Percentiles rank a stretch among this genome's conserved stretches.
phyloP scores from a whole-genome alignment of 2,329 filamentous ascomycete genomes.

The Neocatenulostroma microsporum region DNA sequence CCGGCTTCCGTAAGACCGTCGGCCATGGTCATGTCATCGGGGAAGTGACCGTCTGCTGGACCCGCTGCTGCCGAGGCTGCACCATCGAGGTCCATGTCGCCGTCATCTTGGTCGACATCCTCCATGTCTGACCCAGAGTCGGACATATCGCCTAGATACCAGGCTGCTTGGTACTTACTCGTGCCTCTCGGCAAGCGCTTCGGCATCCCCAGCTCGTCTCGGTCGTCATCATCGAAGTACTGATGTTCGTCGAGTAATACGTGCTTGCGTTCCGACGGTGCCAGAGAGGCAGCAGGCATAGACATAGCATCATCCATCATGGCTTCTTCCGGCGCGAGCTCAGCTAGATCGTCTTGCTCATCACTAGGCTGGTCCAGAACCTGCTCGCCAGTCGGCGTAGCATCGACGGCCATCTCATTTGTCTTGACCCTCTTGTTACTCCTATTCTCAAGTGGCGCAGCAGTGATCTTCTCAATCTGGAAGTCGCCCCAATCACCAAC shows the following conservation, averaged over 20 bases:
- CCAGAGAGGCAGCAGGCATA: constrained; percentile 46
- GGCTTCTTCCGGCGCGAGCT: constrained; percentile 78
- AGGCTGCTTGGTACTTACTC: constrained; percentile 87
- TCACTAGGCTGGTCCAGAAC: constrained; percentile 64
- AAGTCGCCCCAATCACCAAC: constrained; percentile 91
- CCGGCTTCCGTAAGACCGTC: constrained; percentile 56
- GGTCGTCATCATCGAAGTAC: constrained; percentile 89
- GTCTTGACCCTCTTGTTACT: constrained; percentile 48
- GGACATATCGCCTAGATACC: constrained; percentile 78
- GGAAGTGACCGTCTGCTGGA: constrained; percentile 69
- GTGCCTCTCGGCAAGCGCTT: constrained; percentile 83
- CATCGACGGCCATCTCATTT: constrained; percentile 58
- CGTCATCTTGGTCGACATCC: constrained; percentile 52
- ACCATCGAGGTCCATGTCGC: constrained; percentile 39
- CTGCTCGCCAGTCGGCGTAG: constrained; percentile 44
- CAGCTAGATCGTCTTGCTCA: constrained; percentile 74
- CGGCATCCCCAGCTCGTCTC: constrained; percentile 51
- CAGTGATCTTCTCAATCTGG: constrained; percentile 81
- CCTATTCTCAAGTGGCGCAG: constrained; percentile 57
- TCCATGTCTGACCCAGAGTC: constrained; percentile 81
- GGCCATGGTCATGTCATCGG: constrained; percentile 41
- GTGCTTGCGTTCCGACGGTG: constrained; percentile 56
- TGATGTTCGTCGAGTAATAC: constrained; percentile 94
- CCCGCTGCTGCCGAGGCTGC: constrained; percentile 49
- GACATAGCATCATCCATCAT: constrained; percentile 57